Percentiles rank a stretch among this genome's conserved stretches.
Evolutionary conservation across 2,329 filamentous ascomycete genomes (phyloP).

Genomic region (Cadophora sp.): DNA sequence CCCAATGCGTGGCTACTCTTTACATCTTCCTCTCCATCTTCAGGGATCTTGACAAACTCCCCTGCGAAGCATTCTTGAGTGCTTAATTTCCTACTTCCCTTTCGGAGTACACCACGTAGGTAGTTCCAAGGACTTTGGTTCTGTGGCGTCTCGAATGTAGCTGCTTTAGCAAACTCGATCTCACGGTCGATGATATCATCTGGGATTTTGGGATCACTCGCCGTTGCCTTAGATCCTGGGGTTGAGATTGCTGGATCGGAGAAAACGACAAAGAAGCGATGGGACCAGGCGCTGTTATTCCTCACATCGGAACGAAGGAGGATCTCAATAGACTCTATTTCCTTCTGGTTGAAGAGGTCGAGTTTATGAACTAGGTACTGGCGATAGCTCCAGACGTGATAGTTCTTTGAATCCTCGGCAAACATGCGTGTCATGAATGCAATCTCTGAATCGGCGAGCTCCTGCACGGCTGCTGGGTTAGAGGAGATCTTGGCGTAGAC

Average conservation of each 20-base stretch:
- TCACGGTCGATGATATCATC: conserved; percentile 74
- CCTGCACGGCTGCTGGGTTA: conserved; percentile 60
- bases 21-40: conserved; percentile 56
- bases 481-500: conserved; percentile 65
- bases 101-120: conserved; percentile 75
- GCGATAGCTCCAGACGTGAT: conserved; percentile 97
- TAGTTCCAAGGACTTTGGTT: conserved; percentile 97
- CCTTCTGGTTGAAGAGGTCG: conserved; percentile 67
- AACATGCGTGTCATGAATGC: conserved; percentile 84
- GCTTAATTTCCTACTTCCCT: conserved; percentile 61
- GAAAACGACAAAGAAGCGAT: conserved; percentile 94
- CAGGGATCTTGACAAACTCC: conserved; percentile 57
- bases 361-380: conserved; percentile 72
- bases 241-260: conserved; percentile 62
- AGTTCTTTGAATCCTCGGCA: conserved; percentile 89
- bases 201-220: conserved; percentile 63
- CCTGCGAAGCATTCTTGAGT: conserved; percentile 56
- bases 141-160: conserved; percentile 82
- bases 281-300: conserved; percentile 98
- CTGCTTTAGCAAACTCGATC: conserved; percentile 73
- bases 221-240: conserved; percentile 55
- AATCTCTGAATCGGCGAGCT: conserved; percentile 69
- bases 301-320: conserved; percentile 82
- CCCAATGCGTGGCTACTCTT: conserved; percentile 73
- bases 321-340: conserved; percentile 74